Base-by-base conservation (phyloP, 2,329 filamentous ascomycete species). In the Pseudopyricularia javanii region DNA sequence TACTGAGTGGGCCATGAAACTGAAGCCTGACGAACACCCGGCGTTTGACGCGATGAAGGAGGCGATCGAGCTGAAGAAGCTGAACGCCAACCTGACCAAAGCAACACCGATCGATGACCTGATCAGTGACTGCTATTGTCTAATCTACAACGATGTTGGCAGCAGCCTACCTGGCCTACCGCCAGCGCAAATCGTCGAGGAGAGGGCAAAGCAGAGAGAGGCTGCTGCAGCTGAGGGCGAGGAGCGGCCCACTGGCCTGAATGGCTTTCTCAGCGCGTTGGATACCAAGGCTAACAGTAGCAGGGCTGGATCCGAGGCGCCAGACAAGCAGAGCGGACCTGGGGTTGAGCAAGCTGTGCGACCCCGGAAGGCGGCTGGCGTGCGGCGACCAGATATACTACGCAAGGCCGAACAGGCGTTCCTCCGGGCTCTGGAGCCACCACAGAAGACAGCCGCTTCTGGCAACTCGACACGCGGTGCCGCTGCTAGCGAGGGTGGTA, bases 1-100 rank as follows among this genome's bases (percentile, higher is more conserved):
- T 51, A 71, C 71, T 2, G 71, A 74, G n/a, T 82, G 78, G 78
- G 74, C 74, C 2, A 70, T 69, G 17, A 63, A 66, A 26, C 58
- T 67, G 3, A 60, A 61, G 1, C 64, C 66, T 1, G 65, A 66
- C 17, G 62, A 65, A n/a, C 64, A 75, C 51, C 61, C 67, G 0
- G 72, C 74, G 1, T 70, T 82, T 50, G 69, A 68, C 48, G 79
- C 78, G 53, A 70, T 82, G 66, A 79, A 75, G 60, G 79, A 82
- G 48, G 70, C 73, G 0, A 74, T 80, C 9, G 79, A 82, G 56
- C 59, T 81, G 43, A 82, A 82, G 63, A 82, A 81, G 64, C 78
- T 96, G 47, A 98, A 98, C 63, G 84, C 85, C 40, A 86, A 85
- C 48, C 75, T 95, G 7, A 93, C 94, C 79, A 96, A 95, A 67